Conservation (phyloP, 2,329 filamentous ascomycete species). For the Akanthomyces uredinophilus region DNA sequence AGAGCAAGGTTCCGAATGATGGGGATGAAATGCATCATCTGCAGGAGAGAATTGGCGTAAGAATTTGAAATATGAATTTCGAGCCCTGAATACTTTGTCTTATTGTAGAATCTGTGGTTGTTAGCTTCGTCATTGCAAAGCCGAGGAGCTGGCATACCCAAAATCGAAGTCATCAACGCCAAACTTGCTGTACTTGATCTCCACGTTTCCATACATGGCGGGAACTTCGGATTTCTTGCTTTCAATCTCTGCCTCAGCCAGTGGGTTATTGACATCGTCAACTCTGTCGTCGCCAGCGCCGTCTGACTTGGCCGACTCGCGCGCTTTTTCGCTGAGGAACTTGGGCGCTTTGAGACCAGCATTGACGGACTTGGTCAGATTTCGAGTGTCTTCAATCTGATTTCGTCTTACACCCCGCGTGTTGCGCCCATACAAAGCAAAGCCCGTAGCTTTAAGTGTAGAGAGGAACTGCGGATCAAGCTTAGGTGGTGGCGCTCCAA, state of each 20-base stretch:
- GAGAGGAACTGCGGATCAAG: constrained; percentile 67
- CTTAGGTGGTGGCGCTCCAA: constrained; percentile 74
- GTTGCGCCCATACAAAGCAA: constrained; percentile 75
- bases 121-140: constrained; percentile 19
- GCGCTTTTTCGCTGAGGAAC: constrained; percentile 89
- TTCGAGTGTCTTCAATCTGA: constrained; percentile 73
- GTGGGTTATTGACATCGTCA: constrained; percentile 57
- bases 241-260: constrained; percentile 66
- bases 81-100: constrained; percentile 82
- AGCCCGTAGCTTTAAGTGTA: constrained; percentile 64
- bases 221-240: constrained; percentile 77
- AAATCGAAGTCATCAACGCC: constrained; percentile 99
- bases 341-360: constrained; percentile 70
- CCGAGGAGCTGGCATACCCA: constrained; percentile 49
- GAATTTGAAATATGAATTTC: constrained; percentile 97
- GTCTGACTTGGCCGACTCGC: constrained; percentile 53
- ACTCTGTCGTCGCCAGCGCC: constrained; percentile 37
- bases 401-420: constrained; percentile 70
- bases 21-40: constrained; percentile 87
- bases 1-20: constrained; percentile 82
- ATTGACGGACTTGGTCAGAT: constrained; percentile 53
- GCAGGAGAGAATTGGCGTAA: constrained; percentile 87
- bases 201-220: constrained; percentile 84
- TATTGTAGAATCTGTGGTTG: constrained; percentile 76
- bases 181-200: constrained; percentile 99